Evolutionary conservation across 768 basidiomycete genomes (phyloP).

Genomic region (Nidularia pulvinata): DNA sequence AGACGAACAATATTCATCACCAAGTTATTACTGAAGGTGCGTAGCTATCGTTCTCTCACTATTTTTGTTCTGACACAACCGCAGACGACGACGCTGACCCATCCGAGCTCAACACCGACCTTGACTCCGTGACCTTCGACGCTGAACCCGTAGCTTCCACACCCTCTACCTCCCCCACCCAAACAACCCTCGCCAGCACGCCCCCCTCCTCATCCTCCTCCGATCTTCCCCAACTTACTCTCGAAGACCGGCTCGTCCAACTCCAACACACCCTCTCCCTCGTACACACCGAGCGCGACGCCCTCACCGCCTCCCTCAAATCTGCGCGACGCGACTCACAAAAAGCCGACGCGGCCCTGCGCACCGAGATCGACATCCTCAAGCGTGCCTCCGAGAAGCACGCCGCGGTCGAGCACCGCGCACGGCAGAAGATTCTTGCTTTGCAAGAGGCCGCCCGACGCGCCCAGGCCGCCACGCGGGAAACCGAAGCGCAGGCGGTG

Average conservation of each 20-base stretch:
- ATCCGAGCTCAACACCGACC: constrained; percentile 20
- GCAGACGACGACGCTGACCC: constrained; percentile 28
- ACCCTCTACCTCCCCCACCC: constrained; percentile 36
- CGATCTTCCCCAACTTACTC: constrained; percentile 18
- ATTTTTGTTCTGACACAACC: background rate
- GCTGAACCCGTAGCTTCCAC: constrained; percentile 29
- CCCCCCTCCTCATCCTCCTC: constrained; percentile 7
- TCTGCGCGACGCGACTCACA: constrained; percentile 79
- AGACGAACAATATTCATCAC: constrained; percentile 24
- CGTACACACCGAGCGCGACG: constrained; percentile 66
- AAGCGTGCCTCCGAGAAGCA: constrained; percentile 86
- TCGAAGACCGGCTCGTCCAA: constrained; percentile 67
- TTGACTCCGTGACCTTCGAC: constrained; percentile 24
- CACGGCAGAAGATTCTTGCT: constrained; percentile 84
- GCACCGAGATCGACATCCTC: constrained; percentile 81
- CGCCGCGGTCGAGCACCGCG: constrained; percentile 70
- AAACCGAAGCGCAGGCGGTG: constrained; percentile 40
- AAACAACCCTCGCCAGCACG: constrained; percentile 18
- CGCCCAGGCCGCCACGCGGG: constrained; percentile 55
- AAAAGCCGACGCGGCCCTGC: constrained; percentile 78
- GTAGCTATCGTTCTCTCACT: constrained; percentile 9
- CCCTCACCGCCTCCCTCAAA: constrained; percentile 71
- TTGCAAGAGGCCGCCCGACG: constrained; percentile 89
- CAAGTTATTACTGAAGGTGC: constrained; percentile 41
- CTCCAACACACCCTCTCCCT: constrained; percentile 68